Evolutionary conservation across 2,329 filamentous ascomycete species (phyloP), one percentile per base, ranked within the genome.

Genomic region (Aspergillus spinulosporus): DNA sequence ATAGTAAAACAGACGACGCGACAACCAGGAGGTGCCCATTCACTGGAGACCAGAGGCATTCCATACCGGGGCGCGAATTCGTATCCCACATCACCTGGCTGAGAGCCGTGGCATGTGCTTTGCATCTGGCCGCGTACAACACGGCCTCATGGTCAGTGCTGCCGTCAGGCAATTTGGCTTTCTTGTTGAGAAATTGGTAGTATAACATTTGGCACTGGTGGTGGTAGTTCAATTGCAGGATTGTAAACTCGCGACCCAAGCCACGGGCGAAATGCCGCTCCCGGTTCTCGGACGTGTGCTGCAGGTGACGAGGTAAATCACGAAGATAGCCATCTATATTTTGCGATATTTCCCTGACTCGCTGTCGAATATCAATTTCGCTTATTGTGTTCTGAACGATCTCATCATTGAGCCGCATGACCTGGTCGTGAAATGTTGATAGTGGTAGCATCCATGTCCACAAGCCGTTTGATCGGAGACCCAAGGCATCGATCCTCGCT

Each of bases 61-160:
- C 53, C 46, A 50, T 26, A 7, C 53, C 53, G 15, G 40, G 31
- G 5, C 15, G 21, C 3, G 53, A 55, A n/a, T 55, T 46, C 2
- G 53, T 55, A 34, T 55, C 47, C 53, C 53, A 55, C 40, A 55
- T 50, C 5, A 55, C 48, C 26, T 55, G 39, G 32, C 53, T 55
- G 2, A 55, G 31, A 3, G 53, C 53, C 4, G 40, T 45, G 2
- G 47, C 46, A 46, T 55, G 53, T n/a, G 40, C 34, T 36, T 45
- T 55, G 39, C 53, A 55, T 11, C 53, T 47, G 8, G 47, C 53
- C 26, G 53, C 53, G 36, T 50, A 55, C 37, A 50, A 37, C 31
- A 28, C 43, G 32, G 46, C 40, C 40, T 55, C 53, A 11, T 44
- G 42, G 15, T 55, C 39, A 9, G 47, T 31, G 4, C 46, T 8